These are phyloP conservation scores for Chaetomium globosum DNA, from an alignment of 2,329 filamentous ascomycete species.

Conservation along the genomic window DNA sequence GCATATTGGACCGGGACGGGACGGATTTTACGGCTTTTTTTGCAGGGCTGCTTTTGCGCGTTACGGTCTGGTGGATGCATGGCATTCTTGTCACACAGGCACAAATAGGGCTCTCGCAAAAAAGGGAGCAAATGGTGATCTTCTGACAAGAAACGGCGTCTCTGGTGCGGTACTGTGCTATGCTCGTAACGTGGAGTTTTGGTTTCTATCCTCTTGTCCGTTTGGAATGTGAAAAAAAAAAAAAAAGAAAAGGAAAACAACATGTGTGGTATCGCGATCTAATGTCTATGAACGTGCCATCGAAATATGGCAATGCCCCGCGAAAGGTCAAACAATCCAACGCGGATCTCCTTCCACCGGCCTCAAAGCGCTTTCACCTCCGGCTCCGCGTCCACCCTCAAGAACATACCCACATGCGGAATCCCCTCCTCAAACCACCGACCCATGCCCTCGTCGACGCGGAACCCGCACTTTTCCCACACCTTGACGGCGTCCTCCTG, in stretches of 20 bases:
- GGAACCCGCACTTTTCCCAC: slow-evolving; percentile 75
- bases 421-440: slow-evolving; percentile 84
- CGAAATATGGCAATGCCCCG: background rate
- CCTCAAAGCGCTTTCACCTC: slow-evolving; percentile 4
- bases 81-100: slow-evolving; percentile 50
- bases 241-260: slow-evolving; percentile 5
- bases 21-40: slow-evolving; percentile 48
- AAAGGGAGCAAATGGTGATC: slow-evolving; percentile 36
- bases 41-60: slow-evolving; percentile 49
- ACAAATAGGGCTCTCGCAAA: slow-evolving; percentile 45
- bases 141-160: slow-evolving; percentile 29
- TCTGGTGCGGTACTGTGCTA: slow-evolving; percentile 25
- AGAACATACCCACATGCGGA: slow-evolving; percentile 81
- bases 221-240: background rate
- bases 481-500: slow-evolving; percentile 66
- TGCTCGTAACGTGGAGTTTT: slow-evolving; percentile 26
- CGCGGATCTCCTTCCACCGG: too few species aligned
- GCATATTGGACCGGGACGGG: slow-evolving; percentile 36
- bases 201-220: slow-evolving; percentile 8
- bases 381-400: slow-evolving; percentile 45
- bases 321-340: background rate
- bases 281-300: slow-evolving; percentile 8
- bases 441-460: slow-evolving; percentile 71
- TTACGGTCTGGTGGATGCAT: slow-evolving; percentile 49
- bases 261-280: slow-evolving; percentile 17